Evolutionary conservation across 75 land plant genomes (phyloP), one percentile per base, ranked within the genome.

Genomic region (Azolla pinnata): DNA sequence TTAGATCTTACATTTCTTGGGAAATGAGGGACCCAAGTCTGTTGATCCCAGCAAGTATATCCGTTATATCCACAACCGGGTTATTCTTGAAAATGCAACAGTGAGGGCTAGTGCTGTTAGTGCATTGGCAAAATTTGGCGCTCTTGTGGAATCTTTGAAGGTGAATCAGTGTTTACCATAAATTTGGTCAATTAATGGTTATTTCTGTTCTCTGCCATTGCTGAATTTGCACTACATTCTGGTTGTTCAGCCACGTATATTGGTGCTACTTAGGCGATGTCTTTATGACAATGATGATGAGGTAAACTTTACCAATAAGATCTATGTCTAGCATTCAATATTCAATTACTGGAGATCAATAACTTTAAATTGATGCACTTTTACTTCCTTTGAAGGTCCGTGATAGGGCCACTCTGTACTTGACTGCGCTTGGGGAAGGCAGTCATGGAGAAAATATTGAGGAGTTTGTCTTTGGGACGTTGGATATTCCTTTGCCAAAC

Each of bases 31-130:
- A 20, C 97, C 97, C 40, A 92, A 88, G 79, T 88, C 97, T 0
- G 56, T 83, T 31, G 97, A 92, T 32, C 90, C 97, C n/a, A 92
- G 95, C 69, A 92, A 92, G 71, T 92, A 88, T 59, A 92, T 92
- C 29, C 88, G 97, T 7, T 92, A 92, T 44, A 85, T 92, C 12
- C 90, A 92, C 57, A 92, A 92, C 46, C 75, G 97, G 24, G 95
- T 92, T 33, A 85, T 88, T 52, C 80, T 92, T 63, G 97, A 92
- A 62, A 92, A 92, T 75, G 87, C 97, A 44, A 92, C 97, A 52
- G 97, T 92, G 8, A 72, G 97, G 26, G 97, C 97, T 35, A 67
- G 80, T 80, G 97, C 97, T 58, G 97, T 92, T 0, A 88, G 95
- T 63, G 86, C 97, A 7, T 64, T 92, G 63, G 95, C 97, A 31